Percentiles rank a stretch among this genome's conserved stretches.
Conservation (phyloP, 2,329 filamentous ascomycete species). For the Simplicillium sp. region DNA sequence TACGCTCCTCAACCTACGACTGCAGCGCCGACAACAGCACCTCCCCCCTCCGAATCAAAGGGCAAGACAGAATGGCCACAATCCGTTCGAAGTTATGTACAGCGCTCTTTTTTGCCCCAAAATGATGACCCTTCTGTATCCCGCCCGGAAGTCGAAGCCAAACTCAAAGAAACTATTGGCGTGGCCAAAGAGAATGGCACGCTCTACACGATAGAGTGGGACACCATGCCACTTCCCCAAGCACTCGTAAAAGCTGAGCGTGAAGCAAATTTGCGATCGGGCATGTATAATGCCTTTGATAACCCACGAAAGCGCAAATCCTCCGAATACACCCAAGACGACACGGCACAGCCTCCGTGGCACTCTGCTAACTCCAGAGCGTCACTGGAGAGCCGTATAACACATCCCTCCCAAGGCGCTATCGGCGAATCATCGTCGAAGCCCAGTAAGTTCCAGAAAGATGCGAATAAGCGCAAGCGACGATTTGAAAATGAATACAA, state of each 20-base stretch:
- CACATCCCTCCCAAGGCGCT: slow-evolving; percentile 41
- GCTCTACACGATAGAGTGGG: slow-evolving; percentile 73
- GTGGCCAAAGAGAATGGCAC: slow-evolving; percentile 65
- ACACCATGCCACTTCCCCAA: slow-evolving; percentile 73
- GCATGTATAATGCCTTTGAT: slow-evolving; percentile 18
- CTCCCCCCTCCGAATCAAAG: slow-evolving; percentile 26
- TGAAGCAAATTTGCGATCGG: slow-evolving; percentile 33
- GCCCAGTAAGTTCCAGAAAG: slow-evolving; percentile 84
- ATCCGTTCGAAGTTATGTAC: slow-evolving; percentile 80
- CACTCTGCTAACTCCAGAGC: slow-evolving; percentile 54
- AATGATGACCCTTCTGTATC: slow-evolving; percentile 56
- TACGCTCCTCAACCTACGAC: slow-evolving; percentile 13
- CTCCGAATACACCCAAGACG: slow-evolving; percentile 46
- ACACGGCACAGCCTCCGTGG: slow-evolving; percentile 58
- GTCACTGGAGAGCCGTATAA: slow-evolving; percentile 66
- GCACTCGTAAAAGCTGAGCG: slow-evolving; percentile 68
- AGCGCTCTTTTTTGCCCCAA: slow-evolving; percentile 72
- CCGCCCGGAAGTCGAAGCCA: slow-evolving; percentile 67
- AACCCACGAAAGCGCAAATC: slow-evolving; percentile 77
- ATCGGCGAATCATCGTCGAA: slow-evolving; percentile 29
- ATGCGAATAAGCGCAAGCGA: slow-evolving; percentile 82
- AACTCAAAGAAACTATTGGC: slow-evolving; percentile 79
- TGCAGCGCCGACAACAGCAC: slow-evolving; percentile 13
- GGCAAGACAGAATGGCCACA: slow-evolving; percentile 70
- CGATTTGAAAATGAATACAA: slow-evolving; percentile 68